Base-by-base conservation (phyloP, 75 land plant genomes). In the Chamaecyparis obtusa region DNA sequence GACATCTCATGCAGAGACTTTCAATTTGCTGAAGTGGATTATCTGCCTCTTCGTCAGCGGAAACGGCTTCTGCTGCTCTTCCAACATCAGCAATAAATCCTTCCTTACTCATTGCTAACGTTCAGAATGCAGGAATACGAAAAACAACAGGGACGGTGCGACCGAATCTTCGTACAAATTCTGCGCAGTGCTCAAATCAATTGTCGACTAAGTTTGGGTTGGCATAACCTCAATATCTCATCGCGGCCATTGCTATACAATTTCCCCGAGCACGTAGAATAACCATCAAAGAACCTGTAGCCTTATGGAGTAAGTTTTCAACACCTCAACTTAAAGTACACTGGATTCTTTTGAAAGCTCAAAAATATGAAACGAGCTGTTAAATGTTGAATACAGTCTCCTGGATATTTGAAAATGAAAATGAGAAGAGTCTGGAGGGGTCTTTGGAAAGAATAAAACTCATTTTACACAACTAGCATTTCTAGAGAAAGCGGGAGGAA, bases 1-100 rank as follows among this genome's bases (percentile, higher is more conserved):
- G 88, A 87, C 99, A 98, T n/a, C 97, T 94, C 99, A 98, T 98
- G 87, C 99, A 98, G 30, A 98, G 91, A 91, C 98, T 96, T 82
- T 98, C 99, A 32, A 98, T 90, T 88, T 93, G 84, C 85, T 96
- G 93, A n/a, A 94, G 87, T 48, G 96, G 95, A 36, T 90, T 85
- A 27, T 57, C 91, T 9, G 83, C 84, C 44, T 76, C 90, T 69
- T 89, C 92, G 0, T 89, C 91, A 13, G 86, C 83, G 15, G 87
- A 84, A 4, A 93, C 85, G 0, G 94, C 92, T 56, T 93, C 95
- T 0, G 91, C 94, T 21, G 91, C 93, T 14, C 93, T 88, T 15
- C 90, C 67, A 33, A 94, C 90, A 54, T 90, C 91, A 27, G 80
- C 72, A 16, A 87, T 83, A 15, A 83, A 35, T 33, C 54, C 86